Evolutionary conservation across 805 yeast genomes (phyloP), one percentile per base, ranked within the genome.

Genomic region (Tetrapisispora iriomotensis): DNA sequence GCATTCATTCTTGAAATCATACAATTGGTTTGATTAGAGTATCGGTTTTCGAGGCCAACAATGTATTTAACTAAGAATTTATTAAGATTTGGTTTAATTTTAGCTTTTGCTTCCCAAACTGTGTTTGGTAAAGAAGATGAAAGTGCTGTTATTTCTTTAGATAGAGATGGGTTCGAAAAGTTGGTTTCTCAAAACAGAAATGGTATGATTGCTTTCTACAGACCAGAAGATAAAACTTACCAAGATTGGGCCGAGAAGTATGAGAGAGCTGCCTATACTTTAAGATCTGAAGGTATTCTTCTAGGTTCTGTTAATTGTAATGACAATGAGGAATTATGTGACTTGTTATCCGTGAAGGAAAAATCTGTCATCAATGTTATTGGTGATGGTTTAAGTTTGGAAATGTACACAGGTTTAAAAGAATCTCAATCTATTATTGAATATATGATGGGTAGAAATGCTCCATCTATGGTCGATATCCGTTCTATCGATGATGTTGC

Each of bases 261-360:
- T 17, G 36, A 33, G 24, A 15, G 5, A 22, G 95, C 94, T 37
- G 77, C 79, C 48, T 51, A 56, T 17, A 68, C 82, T 56, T 70
- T 68, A 35, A 33, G 24, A n/a, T 74, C 69, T 38, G 74, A 81
- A 46, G 67, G 73, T 38, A 79, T 83, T 60, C 75, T 77, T 53
- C 67, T 85, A 54, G 94, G 85, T 35, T 94, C 84, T 67, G 67
- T 85, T 48, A 92, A 85, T 62, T 85, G 95, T 72, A 79, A 85
- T 25, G 83, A 73, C 50, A 79, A 85, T 49, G 72, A 72, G 52
- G 79, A 75, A n/a, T 69, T 85, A 46, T 85, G 95, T 64, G 67
- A 67, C 51, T 66, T 71, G 34, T 77, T 71, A 45, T 83, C 75
- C 21, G 71, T 85, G 50, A 77, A 68, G 62, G 95, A 94, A 39